A percentile compares a stretch with the other conserved stretches of the same genome.
phyloP scores from a whole-genome alignment of 2,329 filamentous ascomycete genomes.

The Fusarium udum region DNA sequence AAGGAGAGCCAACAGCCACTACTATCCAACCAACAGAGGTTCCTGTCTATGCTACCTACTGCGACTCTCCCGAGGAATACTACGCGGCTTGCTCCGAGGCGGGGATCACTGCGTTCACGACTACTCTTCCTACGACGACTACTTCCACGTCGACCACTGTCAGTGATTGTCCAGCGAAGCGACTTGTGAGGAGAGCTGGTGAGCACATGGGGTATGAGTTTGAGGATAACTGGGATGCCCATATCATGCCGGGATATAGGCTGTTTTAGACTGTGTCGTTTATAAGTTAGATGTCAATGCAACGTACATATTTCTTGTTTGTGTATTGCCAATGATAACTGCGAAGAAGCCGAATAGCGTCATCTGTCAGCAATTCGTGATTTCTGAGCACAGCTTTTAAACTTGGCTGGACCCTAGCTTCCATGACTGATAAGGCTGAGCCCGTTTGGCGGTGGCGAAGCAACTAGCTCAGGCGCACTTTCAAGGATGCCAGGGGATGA shows the following conservation, averaged over 20 bases:
- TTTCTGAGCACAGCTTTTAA: background rate
- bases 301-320: background rate
- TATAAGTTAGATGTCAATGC: background rate
- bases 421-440: background rate
- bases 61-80: constrained; percentile 6
- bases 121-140: background rate
- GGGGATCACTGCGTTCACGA: constrained; percentile 2
- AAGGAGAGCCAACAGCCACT: background rate
- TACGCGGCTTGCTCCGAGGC: constrained; percentile 18
- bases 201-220: background rate
- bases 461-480: background rate
- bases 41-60: constrained; percentile 19
- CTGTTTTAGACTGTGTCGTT: background rate
- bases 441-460: background rate
- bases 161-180: background rate
- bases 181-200: background rate
- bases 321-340: fast-evolving
- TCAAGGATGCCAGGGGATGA: background rate
- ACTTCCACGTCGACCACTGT: background rate
- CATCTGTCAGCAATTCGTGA: background rate
- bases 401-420: background rate
- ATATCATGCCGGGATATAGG: background rate
- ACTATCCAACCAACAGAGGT: constrained; percentile 11
- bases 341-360: background rate
- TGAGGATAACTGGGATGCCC: background rate